Percentiles rank a stretch among this genome's conserved stretches.
phyloP scores from a whole-genome alignment of 441 rosid species.

The Brassica balearica region DNA sequence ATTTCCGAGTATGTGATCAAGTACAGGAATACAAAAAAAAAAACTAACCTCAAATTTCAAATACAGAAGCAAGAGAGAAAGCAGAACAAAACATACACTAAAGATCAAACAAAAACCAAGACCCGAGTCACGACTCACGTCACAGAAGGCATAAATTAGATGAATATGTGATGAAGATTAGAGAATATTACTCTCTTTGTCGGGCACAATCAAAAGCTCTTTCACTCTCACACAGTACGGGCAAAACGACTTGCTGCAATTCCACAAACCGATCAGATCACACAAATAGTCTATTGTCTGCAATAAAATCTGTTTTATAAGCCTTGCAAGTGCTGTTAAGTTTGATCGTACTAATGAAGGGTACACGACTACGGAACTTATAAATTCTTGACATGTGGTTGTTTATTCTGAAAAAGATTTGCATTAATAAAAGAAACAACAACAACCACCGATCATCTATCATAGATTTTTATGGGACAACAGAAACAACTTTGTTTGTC shows the following conservation, averaged over 20 bases:
- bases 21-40: neutral
- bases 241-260: constrained; percentile 73
- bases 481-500: neutral
- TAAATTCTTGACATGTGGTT: neutral
- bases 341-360: neutral
- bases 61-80: neutral
- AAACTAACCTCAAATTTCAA: neutral
- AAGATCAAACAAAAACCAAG: neutral
- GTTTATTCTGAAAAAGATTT: neutral
- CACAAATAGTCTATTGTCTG: neutral
- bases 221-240: constrained; percentile 51
- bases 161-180: neutral
- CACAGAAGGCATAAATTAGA: neutral
- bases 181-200: constrained; percentile 57
- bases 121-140: neutral
- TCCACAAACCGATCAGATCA: neutral
- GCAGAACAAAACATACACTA: neutral
- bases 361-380: neutral
- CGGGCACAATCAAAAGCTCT: constrained; percentile 69
- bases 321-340: neutral
- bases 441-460: neutral
- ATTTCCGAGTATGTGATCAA: neutral
- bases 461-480: neutral
- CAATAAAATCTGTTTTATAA: neutral
- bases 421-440: neutral